phyloP scores from a whole-genome alignment of 2,329 filamentous ascomycete genomes.

The Fusarium heterosporum region DNA sequence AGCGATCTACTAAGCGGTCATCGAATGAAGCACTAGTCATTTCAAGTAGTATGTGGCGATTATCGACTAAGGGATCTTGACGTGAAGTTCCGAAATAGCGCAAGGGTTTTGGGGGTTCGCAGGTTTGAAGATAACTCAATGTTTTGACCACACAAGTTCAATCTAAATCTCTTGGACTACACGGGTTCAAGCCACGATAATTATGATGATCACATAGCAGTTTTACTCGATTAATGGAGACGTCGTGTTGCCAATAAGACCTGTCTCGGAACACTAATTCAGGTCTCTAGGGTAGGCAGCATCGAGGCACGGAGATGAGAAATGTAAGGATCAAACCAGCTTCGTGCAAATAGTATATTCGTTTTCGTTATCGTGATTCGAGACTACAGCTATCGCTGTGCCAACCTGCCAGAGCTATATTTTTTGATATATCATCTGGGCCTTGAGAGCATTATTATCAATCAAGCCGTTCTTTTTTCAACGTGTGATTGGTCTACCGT shows the following conservation, averaged over 20 bases:
- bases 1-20: constrained; percentile 2
- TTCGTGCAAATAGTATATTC: constrained; percentile 28
- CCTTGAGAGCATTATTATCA: constrained; percentile 16
- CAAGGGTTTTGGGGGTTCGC: not conserved
- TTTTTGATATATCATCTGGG: constrained; percentile 24
- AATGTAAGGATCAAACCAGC: not conserved
- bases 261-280: not conserved
- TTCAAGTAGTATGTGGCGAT: not conserved
- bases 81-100: not conserved
- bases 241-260: not conserved
- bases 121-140: not conserved
- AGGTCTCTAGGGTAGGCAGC: not conserved
- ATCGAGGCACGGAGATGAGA: not conserved
- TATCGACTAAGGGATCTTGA: not conserved
- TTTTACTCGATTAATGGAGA: not conserved
- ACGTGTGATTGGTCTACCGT: constrained; percentile 13
- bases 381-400: constrained; percentile 11
- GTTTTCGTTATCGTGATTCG: constrained; percentile 33
- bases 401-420: constrained; percentile 8
- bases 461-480: constrained; percentile 21
- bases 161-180: not conserved
- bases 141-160: not conserved
- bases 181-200: not conserved
- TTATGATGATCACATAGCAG: not conserved
- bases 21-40: constrained; percentile 9